Percentiles rank a stretch among this genome's conserved stretches.
Conservation (phyloP, 2,329 filamentous ascomycete species). For the Hypoxylon sp. region DNA sequence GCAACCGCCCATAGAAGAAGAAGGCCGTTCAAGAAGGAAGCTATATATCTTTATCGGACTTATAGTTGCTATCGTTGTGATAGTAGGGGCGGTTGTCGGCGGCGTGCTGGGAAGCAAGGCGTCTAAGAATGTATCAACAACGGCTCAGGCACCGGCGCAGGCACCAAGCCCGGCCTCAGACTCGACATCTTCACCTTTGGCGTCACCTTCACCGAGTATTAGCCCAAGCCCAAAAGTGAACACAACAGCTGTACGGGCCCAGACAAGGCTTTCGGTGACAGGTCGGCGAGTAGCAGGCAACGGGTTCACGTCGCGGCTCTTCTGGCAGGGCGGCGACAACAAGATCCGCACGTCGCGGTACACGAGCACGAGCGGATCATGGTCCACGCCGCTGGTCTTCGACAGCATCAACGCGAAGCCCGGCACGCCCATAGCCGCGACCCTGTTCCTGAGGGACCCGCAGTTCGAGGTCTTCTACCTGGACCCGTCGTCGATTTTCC, state of each 20-base stretch:
- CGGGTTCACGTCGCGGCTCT: constrained; percentile 39
- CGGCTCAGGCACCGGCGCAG: neutral
- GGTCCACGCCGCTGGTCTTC: constrained; percentile 32
- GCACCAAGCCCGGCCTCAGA: neutral
- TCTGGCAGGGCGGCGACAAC: constrained; percentile 42
- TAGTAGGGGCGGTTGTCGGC: constrained; percentile 25
- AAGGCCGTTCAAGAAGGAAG: constrained; percentile 14
- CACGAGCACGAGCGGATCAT: constrained; percentile 25
- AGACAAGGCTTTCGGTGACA: constrained; percentile 32
- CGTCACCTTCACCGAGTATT: neutral
- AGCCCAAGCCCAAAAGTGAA: constrained; percentile 9
- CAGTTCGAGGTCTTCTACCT: constrained; percentile 39
- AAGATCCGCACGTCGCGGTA: constrained; percentile 39
- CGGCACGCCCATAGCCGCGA: constrained; percentile 35
- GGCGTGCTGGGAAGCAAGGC: constrained; percentile 29
- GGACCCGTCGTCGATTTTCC: constrained; percentile 31
- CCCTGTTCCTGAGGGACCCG: constrained; percentile 26
- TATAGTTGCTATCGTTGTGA: constrained; percentile 14
- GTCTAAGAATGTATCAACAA: neutral
- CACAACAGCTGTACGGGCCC: constrained; percentile 27
- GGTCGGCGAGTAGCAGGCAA: constrained; percentile 33
- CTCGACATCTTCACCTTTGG: constrained; percentile 1
- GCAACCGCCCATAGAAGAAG: neutral
- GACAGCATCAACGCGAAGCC: constrained; percentile 28
- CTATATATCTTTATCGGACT: constrained; percentile 27